These are phyloP conservation scores for Lichtheimia ornata DNA, from an alignment of 371 early-diverging fungal genomes.

Conservation along the genomic window DNA sequence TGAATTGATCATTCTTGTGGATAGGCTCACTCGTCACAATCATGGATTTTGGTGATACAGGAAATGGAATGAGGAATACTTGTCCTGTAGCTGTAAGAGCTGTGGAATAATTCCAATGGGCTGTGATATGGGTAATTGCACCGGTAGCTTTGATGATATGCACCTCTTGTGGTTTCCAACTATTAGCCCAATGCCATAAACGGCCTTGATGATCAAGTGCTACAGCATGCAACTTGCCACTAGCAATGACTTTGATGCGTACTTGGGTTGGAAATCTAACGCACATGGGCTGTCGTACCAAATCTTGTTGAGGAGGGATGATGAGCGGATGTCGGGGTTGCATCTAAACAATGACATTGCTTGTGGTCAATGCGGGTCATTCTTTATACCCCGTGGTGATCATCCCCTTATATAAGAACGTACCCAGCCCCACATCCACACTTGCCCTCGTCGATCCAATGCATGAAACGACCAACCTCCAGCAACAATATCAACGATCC, in stretches of 20 bases:
- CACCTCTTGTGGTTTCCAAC: conserved; percentile 22
- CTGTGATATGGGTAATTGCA: conserved; percentile 29
- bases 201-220: conserved; percentile 28
- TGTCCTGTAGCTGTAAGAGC: conserved; percentile 27
- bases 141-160: conserved; percentile 3
- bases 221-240: conserved; percentile 39
- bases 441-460: conserved; percentile 29
- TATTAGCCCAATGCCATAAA: conserved; percentile 39
- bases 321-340: conserved; percentile 9
- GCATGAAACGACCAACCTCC: conserved; percentile 49
- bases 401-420: no score
- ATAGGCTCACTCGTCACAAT: no score
- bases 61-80: conserved; percentile 29
- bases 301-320: background rate
- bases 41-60: conserved; percentile 5
- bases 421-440: conserved; percentile 47
- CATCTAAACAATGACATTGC: conserved; percentile 4
- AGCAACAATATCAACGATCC: conserved; percentile 34
- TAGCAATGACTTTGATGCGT: conserved; percentile 10
- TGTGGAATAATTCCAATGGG: conserved; percentile 34
- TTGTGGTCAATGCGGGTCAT: background rate
- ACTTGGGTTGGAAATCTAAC: conserved; percentile 14
- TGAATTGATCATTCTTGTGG: conserved; percentile 4
- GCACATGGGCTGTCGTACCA: conserved; percentile 12
- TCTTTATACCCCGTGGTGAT: background rate